Evolutionary conservation across 2,329 filamentous ascomycete species (phyloP).

Genomic region (Colletotrichum sp.): DNA sequence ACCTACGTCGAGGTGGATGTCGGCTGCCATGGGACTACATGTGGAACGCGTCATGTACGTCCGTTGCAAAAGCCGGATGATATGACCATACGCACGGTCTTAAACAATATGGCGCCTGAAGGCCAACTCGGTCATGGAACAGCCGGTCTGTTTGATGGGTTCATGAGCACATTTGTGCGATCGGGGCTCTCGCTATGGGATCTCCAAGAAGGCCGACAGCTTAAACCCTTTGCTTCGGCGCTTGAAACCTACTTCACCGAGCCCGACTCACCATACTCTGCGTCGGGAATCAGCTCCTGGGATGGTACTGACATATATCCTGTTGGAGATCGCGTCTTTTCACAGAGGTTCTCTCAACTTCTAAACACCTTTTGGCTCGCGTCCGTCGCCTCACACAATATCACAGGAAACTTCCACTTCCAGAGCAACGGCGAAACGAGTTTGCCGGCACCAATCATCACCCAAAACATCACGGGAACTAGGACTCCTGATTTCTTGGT

Average conservation of each 20-base stretch:
- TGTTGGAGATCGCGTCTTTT: background rate
- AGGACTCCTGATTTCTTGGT: background rate
- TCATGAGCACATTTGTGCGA: background rate
- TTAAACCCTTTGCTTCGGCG: background rate
- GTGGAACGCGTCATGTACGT: background rate
- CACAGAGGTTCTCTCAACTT: background rate
- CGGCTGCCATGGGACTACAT: background rate
- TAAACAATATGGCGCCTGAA: background rate
- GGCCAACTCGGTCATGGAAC: background rate
- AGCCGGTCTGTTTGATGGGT: background rate
- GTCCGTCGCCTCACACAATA: background rate
- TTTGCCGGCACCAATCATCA: background rate
- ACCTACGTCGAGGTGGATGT: background rate
- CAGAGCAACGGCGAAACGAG: background rate
- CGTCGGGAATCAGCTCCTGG: background rate
- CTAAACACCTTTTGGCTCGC: slow-evolving; percentile 3
- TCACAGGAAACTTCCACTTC: background rate
- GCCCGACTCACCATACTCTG: background rate
- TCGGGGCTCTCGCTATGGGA: background rate
- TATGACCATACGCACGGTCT: background rate
- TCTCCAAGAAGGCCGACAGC: background rate
- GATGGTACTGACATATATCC: background rate
- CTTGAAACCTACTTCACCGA: slow-evolving; percentile 1
- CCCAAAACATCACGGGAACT: background rate
- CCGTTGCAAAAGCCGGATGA: background rate